Evolutionary conservation across 2,329 filamentous ascomycete species (phyloP).

Genomic region (Colletotrichum sp.): DNA sequence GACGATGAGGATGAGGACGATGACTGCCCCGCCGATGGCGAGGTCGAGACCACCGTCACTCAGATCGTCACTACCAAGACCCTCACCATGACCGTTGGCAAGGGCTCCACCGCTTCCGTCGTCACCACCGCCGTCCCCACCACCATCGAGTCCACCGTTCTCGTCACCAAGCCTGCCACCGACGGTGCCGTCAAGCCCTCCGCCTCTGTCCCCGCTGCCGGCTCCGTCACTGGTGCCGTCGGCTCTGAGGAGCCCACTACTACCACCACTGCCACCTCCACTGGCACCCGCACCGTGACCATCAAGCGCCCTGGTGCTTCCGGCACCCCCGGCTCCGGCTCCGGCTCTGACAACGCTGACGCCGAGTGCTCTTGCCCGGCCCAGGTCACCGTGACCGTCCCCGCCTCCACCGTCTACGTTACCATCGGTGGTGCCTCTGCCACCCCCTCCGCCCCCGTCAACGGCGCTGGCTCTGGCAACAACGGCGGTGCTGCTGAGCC

Average conservation of each 20-base stretch:
- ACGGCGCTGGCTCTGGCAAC: conserved; percentile 5
- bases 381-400: conserved; percentile 25
- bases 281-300: conserved; percentile 39
- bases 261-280: conserved; percentile 42
- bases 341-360: background rate
- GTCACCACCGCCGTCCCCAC: conserved; percentile 49
- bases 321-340: background rate
- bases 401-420: conserved; percentile 32
- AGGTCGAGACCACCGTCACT: conserved; percentile 26
- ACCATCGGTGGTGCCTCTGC: conserved; percentile 23
- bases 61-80: conserved; percentile 36
- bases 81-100: conserved; percentile 39
- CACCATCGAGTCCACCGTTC: conserved; percentile 45
- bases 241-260: conserved; percentile 34
- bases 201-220: background rate
- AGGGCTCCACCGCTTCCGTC: conserved; percentile 33
- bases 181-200: background rate
- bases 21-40: conserved; percentile 17
- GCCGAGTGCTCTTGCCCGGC: conserved; percentile 22
- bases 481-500: conserved; percentile 1
- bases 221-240: conserved; percentile 17
- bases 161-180: conserved; percentile 22
- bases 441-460: conserved; percentile 10
- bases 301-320: conserved; percentile 26
- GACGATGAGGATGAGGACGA: conserved; percentile 12